Base-by-base conservation (phyloP, 805 yeast species). In the Lipomyces sp. region DNA sequence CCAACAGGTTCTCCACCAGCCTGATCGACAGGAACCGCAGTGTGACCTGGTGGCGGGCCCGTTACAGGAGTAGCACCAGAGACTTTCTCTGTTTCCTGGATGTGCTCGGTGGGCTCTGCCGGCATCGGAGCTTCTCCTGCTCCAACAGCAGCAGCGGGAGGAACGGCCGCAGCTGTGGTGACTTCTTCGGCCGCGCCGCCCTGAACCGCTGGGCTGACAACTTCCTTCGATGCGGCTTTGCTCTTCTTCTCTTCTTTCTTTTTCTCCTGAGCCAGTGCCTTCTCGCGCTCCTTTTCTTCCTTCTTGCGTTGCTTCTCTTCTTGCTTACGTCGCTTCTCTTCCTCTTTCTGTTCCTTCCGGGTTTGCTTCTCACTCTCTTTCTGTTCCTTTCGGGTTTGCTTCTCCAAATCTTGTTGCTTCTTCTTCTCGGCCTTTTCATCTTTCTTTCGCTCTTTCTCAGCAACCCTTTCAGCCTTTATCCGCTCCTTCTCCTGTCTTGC, bases 401-500 rank as follows among this genome's bases (percentile, higher is more conserved):
- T 56, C 66, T 34, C 51, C 24, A 24, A 24, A 24, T 57, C 24
- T 29, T 33, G 13, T 24, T 51, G 57, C n/a, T 3, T 13, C 35
- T 64, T 66, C 53, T 45, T 18, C 29, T 51, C 55, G 1, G 63
- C 65, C 37, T 64, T 64, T 45, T 67, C 65, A 13, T 57, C 71
- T 3, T 53, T 18, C 35, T 34, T 55, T 10, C 67, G 69, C 59
- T 70, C 66, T 32, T 64, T 58, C 57, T 71, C 73, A 5, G 59
- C 71, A n/a, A 55, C 60, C 55, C 69, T 66, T 51, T 64, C 71
- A 32, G 69, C 69, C 54, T 48, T 53, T n/a, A 63, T 54, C 11
- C 71, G 69, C 62, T 72, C 69, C 35, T 64, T 58, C 57, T 71
- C 73, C 13, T 62, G 62, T 10, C 70, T 66, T 3, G 58, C 72